Evolutionary conservation across 148 eudicot genomes (phyloP), one percentile per base, ranked within the genome.

Genomic region (Rhododendron ferrugineum): DNA sequence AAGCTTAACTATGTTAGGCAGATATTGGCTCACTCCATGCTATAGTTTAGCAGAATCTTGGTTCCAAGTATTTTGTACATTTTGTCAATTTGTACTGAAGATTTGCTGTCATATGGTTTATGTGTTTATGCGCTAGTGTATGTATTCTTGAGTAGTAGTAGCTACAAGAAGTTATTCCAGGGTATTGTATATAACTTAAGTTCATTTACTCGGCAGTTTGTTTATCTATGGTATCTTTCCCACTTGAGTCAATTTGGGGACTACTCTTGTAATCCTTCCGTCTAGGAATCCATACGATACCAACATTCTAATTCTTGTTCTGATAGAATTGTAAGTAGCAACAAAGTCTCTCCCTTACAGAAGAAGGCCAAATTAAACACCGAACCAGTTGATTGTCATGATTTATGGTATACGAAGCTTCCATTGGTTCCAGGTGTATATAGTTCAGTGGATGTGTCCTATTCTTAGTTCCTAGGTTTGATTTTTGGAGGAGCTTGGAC

Each of bases 321-420:
- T n/a, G 56, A 14, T 23, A 46, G 81, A 60, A 60, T 81, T 81
- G n/a, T 37, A 5, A 56, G 30, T 82, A 62, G 84, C 50, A 82
- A 62, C 30, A 1, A 79, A 49, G 32, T 28, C 82, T 30, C 20
- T 11, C 2, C 81, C 34, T 46, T n/a, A 0, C 37, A 77, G 80
- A 77, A 44, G 44, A 75, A 77, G 7, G 80, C 80, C 80, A 42
- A 44, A 77, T 40, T 42, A 77, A 77, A 77, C 30, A 22, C n/a
- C 23, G 28, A 23, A 40, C 13, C 1, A 5, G 81, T 76, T 76
- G 49, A 76, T 22, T 10, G 26, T 37, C 79, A 76, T 40, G 56
- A 46, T 1, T 46, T n/a, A n/a, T n/a, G 81, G 52, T 11, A 7
- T 22, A 10, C 5, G 9, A 44, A 44, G 13, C 52, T 78, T 34